Evolutionary conservation across 2,329 filamentous ascomycete species (phyloP).

Genomic region (Clonostachys rhizophaga): DNA sequence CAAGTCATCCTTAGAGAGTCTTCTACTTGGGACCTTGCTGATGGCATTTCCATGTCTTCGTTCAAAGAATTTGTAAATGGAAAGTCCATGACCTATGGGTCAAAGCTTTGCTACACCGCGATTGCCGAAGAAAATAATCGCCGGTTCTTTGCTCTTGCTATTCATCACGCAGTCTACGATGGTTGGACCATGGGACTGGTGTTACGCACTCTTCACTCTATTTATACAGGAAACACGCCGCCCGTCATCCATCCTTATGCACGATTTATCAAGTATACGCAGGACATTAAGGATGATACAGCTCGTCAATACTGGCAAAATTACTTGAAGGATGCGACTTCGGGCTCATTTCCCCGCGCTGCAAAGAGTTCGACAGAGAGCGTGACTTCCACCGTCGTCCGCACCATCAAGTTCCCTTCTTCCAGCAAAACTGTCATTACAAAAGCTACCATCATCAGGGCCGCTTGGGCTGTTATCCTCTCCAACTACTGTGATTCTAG

Average conservation of each 20-base stretch:
- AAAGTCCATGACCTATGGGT: slow-evolving; percentile 5
- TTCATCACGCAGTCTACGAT: slow-evolving; percentile 86
- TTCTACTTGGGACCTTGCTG: slow-evolving; percentile 1
- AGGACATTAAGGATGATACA: not conserved
- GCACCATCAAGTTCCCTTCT: not conserved
- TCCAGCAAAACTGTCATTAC: slow-evolving; percentile 3
- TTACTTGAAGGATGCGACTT: not conserved
- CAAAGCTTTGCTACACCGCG: slow-evolving; percentile 1
- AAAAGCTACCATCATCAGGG: slow-evolving; percentile 9
- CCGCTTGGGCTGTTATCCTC: slow-evolving; percentile 3
- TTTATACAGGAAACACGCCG: slow-evolving; percentile 38
- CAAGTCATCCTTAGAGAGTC: slow-evolving; percentile 3
- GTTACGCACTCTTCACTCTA: slow-evolving; percentile 3
- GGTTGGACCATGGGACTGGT: slow-evolving; percentile 82
- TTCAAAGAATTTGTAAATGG: not conserved
- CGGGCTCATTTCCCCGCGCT: not conserved
- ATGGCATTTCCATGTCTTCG: not conserved
- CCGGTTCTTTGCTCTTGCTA: slow-evolving; percentile 37
- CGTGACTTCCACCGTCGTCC: not conserved
- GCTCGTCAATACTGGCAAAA: not conserved
- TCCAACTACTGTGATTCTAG: slow-evolving; percentile 6
- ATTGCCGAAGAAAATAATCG: not conserved
- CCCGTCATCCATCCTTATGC: not conserved
- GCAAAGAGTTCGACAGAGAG: not conserved
- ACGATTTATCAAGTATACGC: not conserved